Percentiles rank a stretch among this genome's conserved stretches.
These are phyloP conservation scores for Kazachstania kunashirensis DNA, from an alignment of 805 yeast genomes.

Conservation along the genomic window DNA sequence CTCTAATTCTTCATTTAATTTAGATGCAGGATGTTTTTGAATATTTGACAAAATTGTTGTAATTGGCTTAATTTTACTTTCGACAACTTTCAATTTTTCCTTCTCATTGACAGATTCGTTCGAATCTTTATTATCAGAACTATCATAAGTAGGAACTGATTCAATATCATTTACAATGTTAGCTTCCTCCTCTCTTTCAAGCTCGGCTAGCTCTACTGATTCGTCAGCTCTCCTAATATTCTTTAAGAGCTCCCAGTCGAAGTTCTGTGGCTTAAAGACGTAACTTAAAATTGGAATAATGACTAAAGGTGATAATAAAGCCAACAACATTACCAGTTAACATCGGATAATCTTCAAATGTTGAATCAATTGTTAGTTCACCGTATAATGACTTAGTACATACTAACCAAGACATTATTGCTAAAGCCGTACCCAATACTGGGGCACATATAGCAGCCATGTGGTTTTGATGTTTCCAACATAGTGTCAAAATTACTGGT, in stretches of 20 bases:
- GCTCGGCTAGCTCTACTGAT: slow-evolving; percentile 44
- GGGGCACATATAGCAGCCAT: slow-evolving; percentile 71
- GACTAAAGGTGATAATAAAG: slow-evolving; percentile 61
- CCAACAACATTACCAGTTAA: slow-evolving; percentile 79
- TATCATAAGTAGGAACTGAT: slow-evolving; percentile 9
- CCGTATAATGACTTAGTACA: slow-evolving; percentile 38
- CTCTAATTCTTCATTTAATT: slow-evolving; percentile 26
- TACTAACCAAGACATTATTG: slow-evolving; percentile 61
- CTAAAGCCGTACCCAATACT: slow-evolving; percentile 61
- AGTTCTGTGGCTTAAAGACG: slow-evolving; percentile 58
- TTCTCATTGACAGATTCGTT: slow-evolving; percentile 3
- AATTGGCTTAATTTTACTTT: slow-evolving; percentile 24
- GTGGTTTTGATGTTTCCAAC: slow-evolving; percentile 54
- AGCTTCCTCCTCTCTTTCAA: slow-evolving; percentile 13
- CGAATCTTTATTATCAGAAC: slow-evolving; percentile 6
- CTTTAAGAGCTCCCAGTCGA: slow-evolving; percentile 60
- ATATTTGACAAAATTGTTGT: slow-evolving; percentile 26
- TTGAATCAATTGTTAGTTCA: slow-evolving; percentile 37
- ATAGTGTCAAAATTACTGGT: slow-evolving; percentile 59
- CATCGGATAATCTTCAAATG: slow-evolving; percentile 87
- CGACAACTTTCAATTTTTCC: slow-evolving; percentile 1
- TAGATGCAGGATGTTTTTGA: slow-evolving; percentile 16
- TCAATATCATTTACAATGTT: slow-evolving; percentile 1
- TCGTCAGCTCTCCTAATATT: slow-evolving; percentile 60
- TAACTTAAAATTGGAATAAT: slow-evolving; percentile 58